Evolutionary conservation across 2,329 filamentous ascomycete genomes (phyloP), one percentile per base, ranked within the genome.

Genomic region (Acrodontium crateriforme): DNA sequence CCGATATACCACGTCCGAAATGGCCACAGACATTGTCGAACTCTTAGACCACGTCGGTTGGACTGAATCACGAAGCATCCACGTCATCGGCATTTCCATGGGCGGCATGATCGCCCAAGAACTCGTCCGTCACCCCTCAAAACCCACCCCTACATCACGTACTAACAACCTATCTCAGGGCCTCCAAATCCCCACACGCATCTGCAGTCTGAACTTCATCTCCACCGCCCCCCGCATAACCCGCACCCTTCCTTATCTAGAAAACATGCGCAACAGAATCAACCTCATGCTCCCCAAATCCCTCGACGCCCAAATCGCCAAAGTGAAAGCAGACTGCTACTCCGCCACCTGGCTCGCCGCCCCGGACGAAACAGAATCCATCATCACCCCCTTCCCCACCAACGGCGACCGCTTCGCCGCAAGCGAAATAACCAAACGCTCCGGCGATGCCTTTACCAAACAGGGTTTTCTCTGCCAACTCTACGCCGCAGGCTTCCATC

Each of bases 51-150:
- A 79, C 43, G 50, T 89, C 7, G 73, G 71, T 37, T 91, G 80
- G 79, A 72, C 53, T 29, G 38, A 64, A 47, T 42, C 62, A 43
- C 56, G 64, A 60, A 50, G 69, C 28, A 41, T 77, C 9, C 74
- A 93, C 56, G 52, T 91, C 28, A 62, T 79, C 18, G 84, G 83
- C 31, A 73, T 87, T 39, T 82, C 76, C 34, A 79, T n/a, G 68
- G 83, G 83, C 38, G 83, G 84, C 46, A 92, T 93, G 84, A 87
- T 93, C 44, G 72, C 80, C 2, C 84, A 92, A 54, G 84, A 93
- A 56, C 47, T 93, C 3, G 68, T 65, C 51, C 45, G 55, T 47
- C 30, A 18, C 17, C 13, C 9, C 14, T 7, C n/a, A 17, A 15
- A 15, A 10, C 21, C 11, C n/a, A 11, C 16, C 19, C 9, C 12